These are phyloP conservation scores for Hericium erinaceus DNA, from an alignment of 768 basidiomycete species.

Conservation along the genomic window DNA sequence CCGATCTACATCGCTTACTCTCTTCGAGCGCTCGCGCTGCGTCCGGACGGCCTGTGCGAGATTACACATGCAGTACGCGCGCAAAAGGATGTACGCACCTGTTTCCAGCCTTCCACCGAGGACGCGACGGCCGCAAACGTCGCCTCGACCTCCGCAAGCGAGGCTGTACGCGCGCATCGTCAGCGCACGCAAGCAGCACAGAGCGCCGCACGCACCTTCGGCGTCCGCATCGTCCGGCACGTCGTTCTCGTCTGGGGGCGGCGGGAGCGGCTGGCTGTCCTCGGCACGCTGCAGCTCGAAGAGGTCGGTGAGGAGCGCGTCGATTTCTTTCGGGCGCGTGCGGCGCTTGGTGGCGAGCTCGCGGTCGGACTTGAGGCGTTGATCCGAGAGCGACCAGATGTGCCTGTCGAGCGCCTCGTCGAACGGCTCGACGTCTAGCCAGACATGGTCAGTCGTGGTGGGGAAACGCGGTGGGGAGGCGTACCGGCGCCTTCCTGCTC, in stretches of 20 bases:
- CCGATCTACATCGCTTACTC: background rate
- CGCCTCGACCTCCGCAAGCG: slow-evolving; percentile 18
- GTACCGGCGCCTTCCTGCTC: slow-evolving; percentile 8
- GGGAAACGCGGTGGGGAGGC: background rate
- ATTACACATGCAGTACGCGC: no score
- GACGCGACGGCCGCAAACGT: slow-evolving; percentile 27
- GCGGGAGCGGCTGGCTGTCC: slow-evolving; percentile 20
- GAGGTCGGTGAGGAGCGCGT: slow-evolving; percentile 30
- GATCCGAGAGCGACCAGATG: slow-evolving; percentile 73
- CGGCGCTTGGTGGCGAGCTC: slow-evolving; percentile 62
- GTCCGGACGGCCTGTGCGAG: background rate
- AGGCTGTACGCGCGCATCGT: slow-evolving; percentile 10
- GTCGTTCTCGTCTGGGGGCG: slow-evolving; percentile 12
- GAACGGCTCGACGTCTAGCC: slow-evolving; percentile 52
- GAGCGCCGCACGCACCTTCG: slow-evolving; percentile 14
- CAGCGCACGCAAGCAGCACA: background rate
- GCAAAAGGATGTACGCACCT: slow-evolving; percentile 28
- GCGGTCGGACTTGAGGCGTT: slow-evolving; percentile 66
- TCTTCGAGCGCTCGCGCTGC: background rate
- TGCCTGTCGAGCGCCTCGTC: slow-evolving; percentile 80
- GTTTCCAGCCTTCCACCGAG: slow-evolving; percentile 38
- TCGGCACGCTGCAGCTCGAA: slow-evolving; percentile 25
- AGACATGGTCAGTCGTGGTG: slow-evolving; percentile 27
- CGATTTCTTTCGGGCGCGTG: slow-evolving; percentile 46
- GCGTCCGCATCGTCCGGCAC: slow-evolving; percentile 8